Base-by-base conservation (phyloP, 202 grass and related monocot species). In the Alloteropsis angusta region DNA sequence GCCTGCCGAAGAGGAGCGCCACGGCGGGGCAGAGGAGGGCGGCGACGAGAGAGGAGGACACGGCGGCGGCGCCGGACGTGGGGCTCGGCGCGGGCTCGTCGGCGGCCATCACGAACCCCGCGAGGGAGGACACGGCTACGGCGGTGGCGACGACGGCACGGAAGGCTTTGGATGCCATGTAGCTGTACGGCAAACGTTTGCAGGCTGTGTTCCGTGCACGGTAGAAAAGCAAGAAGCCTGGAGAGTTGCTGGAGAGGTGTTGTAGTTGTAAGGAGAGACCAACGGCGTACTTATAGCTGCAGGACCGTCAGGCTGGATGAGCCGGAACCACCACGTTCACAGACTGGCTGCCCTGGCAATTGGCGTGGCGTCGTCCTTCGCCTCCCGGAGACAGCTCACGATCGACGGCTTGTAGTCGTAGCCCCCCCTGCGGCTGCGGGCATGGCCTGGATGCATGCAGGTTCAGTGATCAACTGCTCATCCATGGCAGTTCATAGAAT, bases 21-120 rank as follows among this genome's bases (percentile, higher is more conserved):
- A 79, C 79, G 50, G 85, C 50, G 18, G 87, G 83, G 71, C 88
- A 85, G 78, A 92, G 52, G 4, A 95, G 18, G 43, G 87, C 87
- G 21, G 82, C 53, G 63, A 61, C 52, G 14, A 89, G 38, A 5
- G 65, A 84, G 5, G 92, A 81, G 34, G 87, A 57, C 68, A 76
- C 6, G 0, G 67, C 68, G 25, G 60, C 14, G 14, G 82, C 71
- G 0, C 61, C 84, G 15, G 92, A 87, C 19, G 92, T 92, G 13
- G 92, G 92, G 78, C 84, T 92, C 34, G 92, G 92, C 38, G 92
- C 84, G 1, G 89, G 87, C 46, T 49, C 84, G 17, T 95, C 92
- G 61, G 87, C 85, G 11, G 92, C 92, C 66, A 81, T 17, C 6
- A 75, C 84, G 15, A 28, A 57, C 56, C 70, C 71, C 3, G 82